Evolutionary conservation across 352 stramenopile species (phyloP).

Genomic region (Globisporangium mamillatum): DNA sequence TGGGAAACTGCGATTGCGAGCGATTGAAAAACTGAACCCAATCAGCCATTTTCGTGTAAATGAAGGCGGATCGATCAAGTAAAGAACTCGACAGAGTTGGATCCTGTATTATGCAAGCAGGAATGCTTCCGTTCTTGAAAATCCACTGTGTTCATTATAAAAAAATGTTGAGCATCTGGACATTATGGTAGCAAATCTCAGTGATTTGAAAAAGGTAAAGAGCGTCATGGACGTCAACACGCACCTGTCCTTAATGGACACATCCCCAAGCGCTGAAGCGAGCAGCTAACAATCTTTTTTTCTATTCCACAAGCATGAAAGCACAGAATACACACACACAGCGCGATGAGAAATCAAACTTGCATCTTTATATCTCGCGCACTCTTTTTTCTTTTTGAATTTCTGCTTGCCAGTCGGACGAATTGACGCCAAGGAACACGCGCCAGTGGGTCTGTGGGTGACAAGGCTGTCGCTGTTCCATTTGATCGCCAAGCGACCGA

Average conservation of each 20-base stretch:
- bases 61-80: background rate
- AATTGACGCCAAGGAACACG: conserved; percentile 9
- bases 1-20: background rate
- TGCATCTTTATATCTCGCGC: conserved; percentile 3
- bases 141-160: background rate
- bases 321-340: conserved; percentile 1
- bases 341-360: conserved; percentile 4
- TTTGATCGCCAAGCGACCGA: conserved; percentile 8
- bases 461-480: conserved; percentile 8
- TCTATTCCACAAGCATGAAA: conserved; percentile 9
- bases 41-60: background rate
- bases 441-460: background rate
- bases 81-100: background rate
- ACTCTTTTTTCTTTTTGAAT: background rate
- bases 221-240: no score
- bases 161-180: background rate
- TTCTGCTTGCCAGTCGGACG: background rate
- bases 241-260: background rate
- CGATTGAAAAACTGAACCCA: background rate
- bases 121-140: background rate
- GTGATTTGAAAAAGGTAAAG: background rate
- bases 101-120: background rate
- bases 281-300: conserved; percentile 20
- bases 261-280: background rate
- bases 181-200: background rate